These are phyloP conservation scores for Xanthoconium stramineum DNA, from an alignment of 768 basidiomycete species.

Conservation along the genomic window DNA sequence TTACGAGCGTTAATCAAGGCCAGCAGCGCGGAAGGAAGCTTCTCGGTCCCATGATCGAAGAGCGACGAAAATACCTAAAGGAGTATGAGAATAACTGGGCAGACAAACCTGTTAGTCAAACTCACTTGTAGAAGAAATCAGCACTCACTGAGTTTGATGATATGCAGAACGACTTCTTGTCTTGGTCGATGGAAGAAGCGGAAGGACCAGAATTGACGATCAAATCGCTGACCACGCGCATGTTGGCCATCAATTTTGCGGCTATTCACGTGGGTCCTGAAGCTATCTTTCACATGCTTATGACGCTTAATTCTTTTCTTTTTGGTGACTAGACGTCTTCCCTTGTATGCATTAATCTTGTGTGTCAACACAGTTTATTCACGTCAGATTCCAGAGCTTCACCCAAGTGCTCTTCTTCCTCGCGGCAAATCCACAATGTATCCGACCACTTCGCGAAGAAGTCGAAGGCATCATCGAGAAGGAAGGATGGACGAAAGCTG, in stretches of 20 bases:
- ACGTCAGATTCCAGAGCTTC: conserved; percentile 21
- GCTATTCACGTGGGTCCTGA: conserved; percentile 20
- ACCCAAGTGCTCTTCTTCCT: conserved; percentile 35
- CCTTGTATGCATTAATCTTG: not conserved
- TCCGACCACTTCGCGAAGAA: no score
- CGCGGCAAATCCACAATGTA: conserved; percentile 9
- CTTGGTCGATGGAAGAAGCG: conserved; percentile 33
- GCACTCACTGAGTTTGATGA: not conserved
- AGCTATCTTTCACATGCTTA: not conserved
- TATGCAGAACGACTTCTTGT: conserved; percentile 32
- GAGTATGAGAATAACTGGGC: conserved; percentile 26
- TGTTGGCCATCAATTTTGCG: conserved; percentile 16
- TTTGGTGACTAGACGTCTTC: not conserved
- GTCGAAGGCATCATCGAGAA: not conserved
- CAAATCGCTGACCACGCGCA: conserved; percentile 21
- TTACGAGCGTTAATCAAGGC: not conserved
- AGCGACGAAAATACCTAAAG: conserved; percentile 20
- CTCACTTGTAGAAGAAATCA: not conserved
- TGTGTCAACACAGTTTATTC: not conserved
- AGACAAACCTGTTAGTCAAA: conserved; percentile 26
- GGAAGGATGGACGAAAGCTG: conserved; percentile 3
- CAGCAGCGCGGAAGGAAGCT: not conserved
- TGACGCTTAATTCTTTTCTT: not conserved
- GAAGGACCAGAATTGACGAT: not conserved
- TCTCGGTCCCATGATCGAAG: conserved; percentile 30